phyloP scores from a whole-genome alignment of 179 eudicot species.

The Corrigiola litoralis region DNA sequence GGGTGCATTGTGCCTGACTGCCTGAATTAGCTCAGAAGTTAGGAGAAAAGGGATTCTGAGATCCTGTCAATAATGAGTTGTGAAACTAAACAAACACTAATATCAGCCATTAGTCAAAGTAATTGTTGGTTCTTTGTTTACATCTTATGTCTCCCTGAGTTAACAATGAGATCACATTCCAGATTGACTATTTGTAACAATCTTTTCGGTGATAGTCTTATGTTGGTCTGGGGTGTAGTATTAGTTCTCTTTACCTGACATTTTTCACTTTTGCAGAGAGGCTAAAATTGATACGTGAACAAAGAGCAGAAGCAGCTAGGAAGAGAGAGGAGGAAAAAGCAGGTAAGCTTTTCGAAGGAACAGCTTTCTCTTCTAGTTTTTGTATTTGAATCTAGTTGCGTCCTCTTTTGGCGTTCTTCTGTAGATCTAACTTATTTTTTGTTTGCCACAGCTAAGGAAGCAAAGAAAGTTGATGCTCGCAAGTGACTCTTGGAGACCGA shows the following conservation, averaged over 20 bases:
- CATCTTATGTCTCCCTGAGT: too few relatives aligned
- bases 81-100: too few relatives aligned
- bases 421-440: background rate
- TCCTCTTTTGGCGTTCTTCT: background rate
- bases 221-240: background rate
- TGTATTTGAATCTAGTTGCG: background rate
- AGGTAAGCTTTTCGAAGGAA: conserved; percentile 32
- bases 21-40: too few relatives aligned
- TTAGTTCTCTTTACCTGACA: background rate
- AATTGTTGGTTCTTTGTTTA: too few relatives aligned
- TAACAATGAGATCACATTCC: too few relatives aligned
- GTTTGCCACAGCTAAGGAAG: conserved; percentile 64
- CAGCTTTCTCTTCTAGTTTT: background rate
- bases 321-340: conserved; percentile 89
- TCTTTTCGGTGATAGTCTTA: background rate
- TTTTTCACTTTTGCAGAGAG: conserved; percentile 44
- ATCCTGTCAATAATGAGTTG: background rate
- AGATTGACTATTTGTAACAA: background rate
- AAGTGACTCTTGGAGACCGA: conserved; percentile 38
- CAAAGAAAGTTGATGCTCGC: conserved; percentile 75
- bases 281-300: conserved; percentile 73
- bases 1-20: too few relatives aligned
- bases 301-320: conserved; percentile 88
- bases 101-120: too few relatives aligned
- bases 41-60: background rate